A percentile compares a stretch with the other conserved stretches of the same genome.
Evolutionary conservation across 208 protist genomes (phyloP).

Genomic region (Leishmania major): DNA sequence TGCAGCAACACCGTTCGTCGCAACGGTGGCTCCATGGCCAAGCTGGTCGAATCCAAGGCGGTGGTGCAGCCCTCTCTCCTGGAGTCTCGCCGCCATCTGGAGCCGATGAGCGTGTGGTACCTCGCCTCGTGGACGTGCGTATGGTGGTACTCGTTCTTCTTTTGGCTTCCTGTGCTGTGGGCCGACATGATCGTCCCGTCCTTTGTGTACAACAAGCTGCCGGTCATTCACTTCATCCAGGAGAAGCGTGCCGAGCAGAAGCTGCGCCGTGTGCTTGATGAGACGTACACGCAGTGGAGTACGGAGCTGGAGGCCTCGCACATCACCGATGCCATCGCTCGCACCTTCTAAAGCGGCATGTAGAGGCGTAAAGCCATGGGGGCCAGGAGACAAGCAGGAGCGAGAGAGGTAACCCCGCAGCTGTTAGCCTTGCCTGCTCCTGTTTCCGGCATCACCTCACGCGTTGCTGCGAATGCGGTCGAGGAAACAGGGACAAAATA

Average conservation of each 20-base stretch:
- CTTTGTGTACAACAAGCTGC: conserved; percentile 89
- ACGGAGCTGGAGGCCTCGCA: conserved; percentile 72
- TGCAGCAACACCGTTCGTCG: conserved; percentile 37
- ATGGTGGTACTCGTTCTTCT: conserved; percentile 91
- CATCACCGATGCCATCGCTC: conserved; percentile 83
- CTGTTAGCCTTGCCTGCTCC: neutral
- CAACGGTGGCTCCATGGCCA: conserved; percentile 39
- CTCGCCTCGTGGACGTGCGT: conserved; percentile 82
- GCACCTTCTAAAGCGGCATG: conserved; percentile 61
- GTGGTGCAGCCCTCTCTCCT: conserved; percentile 37
- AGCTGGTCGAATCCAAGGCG: conserved; percentile 35
- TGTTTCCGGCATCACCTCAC: neutral
- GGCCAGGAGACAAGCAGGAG: neutral
- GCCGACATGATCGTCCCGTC: conserved; percentile 85
- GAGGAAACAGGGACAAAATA: neutral
- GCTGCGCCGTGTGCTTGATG: conserved; percentile 83
- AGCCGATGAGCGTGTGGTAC: conserved; percentile 91
- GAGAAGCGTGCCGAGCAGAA: conserved; percentile 88
- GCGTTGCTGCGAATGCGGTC: neutral
- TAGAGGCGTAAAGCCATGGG: neutral
- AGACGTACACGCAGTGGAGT: conserved; percentile 86
- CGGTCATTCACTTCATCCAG: conserved; percentile 88
- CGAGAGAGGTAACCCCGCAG: neutral
- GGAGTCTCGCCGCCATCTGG: conserved; percentile 69
- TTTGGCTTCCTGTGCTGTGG: conserved; percentile 89